phyloP scores from a whole-genome alignment of 2,329 filamentous ascomycete species.

The Aspergillus eucalypticola region DNA sequence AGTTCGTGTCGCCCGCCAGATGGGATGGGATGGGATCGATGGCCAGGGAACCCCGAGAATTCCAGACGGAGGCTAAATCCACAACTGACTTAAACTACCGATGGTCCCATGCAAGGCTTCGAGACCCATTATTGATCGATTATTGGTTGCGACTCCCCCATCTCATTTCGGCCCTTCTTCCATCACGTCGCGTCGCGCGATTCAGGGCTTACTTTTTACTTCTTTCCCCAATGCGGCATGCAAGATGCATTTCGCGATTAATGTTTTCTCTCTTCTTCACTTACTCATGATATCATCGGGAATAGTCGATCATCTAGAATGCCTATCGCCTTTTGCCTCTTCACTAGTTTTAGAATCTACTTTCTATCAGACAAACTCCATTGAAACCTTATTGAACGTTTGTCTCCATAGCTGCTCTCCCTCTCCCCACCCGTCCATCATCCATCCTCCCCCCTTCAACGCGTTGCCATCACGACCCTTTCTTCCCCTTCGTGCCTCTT shows the following conservation, averaged over 20 bases:
- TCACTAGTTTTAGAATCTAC: not conserved
- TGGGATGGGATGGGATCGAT: not conserved
- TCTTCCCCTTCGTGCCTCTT: slow-evolving; percentile 4
- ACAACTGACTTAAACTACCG: not conserved
- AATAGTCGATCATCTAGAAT: not conserved
- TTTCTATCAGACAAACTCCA: not conserved
- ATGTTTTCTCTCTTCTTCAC: not conserved
- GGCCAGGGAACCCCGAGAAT: slow-evolving; percentile 1
- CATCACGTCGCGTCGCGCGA: slow-evolving; percentile 5
- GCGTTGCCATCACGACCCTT: slow-evolving; percentile 19
- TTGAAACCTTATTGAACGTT: slow-evolving; percentile 3
- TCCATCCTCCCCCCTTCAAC: slow-evolving; percentile 23
- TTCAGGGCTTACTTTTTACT: not conserved
- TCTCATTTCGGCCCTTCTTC: not conserved
- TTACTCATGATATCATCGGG: not conserved
- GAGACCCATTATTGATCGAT: slow-evolving; percentile 1
- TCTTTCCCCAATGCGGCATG: not conserved
- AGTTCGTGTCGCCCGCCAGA: slow-evolving; percentile 14
- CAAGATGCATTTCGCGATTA: not conserved
- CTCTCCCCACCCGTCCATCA: slow-evolving; percentile 5
- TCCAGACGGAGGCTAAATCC: not conserved
- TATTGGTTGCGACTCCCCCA: slow-evolving; percentile 1
- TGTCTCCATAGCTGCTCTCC: not conserved
- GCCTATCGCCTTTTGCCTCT: not conserved
- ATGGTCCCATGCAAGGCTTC: slow-evolving; percentile 3